Evolutionary conservation across 306 rosid genomes (phyloP), one percentile per base, ranked within the genome.

Genomic region (Pterocarpus macrocarpus): DNA sequence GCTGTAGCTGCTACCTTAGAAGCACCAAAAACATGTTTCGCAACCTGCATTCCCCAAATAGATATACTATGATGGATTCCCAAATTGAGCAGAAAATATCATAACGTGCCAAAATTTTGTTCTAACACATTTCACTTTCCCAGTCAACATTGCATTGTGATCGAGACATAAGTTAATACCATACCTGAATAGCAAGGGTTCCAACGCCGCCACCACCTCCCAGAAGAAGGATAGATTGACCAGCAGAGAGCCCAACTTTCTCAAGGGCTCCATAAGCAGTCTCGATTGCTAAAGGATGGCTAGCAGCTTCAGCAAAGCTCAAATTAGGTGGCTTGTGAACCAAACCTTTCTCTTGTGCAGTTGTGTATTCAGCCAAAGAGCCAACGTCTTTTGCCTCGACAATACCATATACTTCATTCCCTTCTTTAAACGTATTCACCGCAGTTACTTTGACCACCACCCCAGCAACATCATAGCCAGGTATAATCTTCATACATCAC

Each of bases 131-230:
- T 22, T 22, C 28, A 22, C 28, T 22, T 22, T 22, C 28, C 28
- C 28, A 22, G 28, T 22, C 28, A 22, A 22, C 28, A 22, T 22
- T 22, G 28, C 28, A 22, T 22, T 22, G 28, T 22, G 28, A 22
- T 22, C 28, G 28, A 22, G 28, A 22, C 28, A 22, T 22, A 22
- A 22, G 28, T 22, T 22, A 22, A 22, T 22, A 22, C 28, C 28
- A 22, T 32, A 91, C 91, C 89, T 90, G 92, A 73, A 90, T 77
- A 56, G 69, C 16, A 2, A 35, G 81, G 43, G 92, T 72, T 70
- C 94, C 94, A 8, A 89, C 89, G 28, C 91, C 92, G 2, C 91
- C 92, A 10, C 85, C 90, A 43, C 92, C 94, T 22, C 92, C 91
- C 33, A 90, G 69, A 76, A 90, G 87, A 52, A 89, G 88, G 50